Conservation (phyloP, 768 basidiomycete genomes). For the Mrakia gelida region DNA sequence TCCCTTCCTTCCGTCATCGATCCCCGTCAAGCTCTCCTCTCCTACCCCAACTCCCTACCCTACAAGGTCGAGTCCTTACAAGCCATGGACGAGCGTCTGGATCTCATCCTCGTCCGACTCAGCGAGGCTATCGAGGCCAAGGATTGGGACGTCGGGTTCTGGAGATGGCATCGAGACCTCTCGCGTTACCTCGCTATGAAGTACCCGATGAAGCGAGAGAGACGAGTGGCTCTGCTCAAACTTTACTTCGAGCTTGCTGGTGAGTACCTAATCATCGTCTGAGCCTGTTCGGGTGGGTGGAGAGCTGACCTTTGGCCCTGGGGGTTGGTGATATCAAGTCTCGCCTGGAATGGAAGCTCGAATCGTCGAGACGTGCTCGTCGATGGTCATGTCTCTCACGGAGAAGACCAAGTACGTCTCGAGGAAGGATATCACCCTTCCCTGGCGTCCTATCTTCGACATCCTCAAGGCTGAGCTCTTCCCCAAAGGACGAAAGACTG, state of each 20-base stretch:
- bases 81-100: conserved; percentile 71
- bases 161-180: conserved; percentile 59
- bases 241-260: conserved; percentile 70
- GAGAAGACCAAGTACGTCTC: conserved; percentile 61
- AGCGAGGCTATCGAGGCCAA: conserved; percentile 70
- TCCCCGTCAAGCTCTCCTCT: conserved; percentile 9
- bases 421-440: conserved; percentile 64
- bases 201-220: conserved; percentile 78
- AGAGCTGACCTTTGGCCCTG: background rate
- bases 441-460: conserved; percentile 74
- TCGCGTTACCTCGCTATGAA: conserved; percentile 21
- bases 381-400: conserved; percentile 51
- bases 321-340: background rate
- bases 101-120: conserved; percentile 63
- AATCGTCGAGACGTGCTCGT: conserved; percentile 62
- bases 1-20: background rate
- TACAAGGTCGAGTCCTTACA: conserved; percentile 71
- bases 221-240: conserved; percentile 66
- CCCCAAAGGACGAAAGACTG: conserved; percentile 51
- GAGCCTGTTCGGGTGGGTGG: background rate
- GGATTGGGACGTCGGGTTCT: conserved; percentile 74
- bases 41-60: conserved; percentile 49
- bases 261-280: background rate
- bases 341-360: conserved; percentile 67
- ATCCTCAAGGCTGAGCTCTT: conserved; percentile 62